Conservation (phyloP, 176 grass and related monocot species). For the Themeda triandra region DNA sequence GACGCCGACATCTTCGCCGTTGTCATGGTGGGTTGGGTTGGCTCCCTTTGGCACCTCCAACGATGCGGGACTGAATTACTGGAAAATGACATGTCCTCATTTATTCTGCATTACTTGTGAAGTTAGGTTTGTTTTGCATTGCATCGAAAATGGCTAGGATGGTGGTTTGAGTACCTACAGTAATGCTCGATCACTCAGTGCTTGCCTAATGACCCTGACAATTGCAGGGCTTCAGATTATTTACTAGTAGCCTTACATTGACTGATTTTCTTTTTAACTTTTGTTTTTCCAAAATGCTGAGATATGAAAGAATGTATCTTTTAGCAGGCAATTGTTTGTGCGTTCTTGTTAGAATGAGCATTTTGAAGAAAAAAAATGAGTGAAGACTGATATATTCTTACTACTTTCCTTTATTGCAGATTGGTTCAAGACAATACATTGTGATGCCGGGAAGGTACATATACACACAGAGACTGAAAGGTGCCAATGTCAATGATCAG, state of each 20-base stretch:
- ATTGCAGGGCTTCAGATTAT: neutral
- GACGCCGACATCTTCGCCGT: constrained; percentile 89
- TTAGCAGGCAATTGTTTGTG: neutral
- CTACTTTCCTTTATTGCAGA: constrained; percentile 36
- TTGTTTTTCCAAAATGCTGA: neutral
- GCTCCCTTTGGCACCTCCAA: neutral
- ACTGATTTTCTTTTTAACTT: neutral
- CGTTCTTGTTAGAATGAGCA: neutral
- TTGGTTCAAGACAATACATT: constrained; percentile 61
- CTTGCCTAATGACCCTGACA: neutral
- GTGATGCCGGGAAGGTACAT: constrained; percentile 61
- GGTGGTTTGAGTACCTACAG: neutral
- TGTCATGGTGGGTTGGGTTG: constrained; percentile 63
- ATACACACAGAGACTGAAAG: constrained; percentile 80
- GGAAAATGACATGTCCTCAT: neutral
- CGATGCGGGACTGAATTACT: neutral
- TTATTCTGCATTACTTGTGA: neutral
- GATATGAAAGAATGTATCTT: neutral
- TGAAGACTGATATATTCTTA: constrained; percentile 24
- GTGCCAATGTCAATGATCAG: constrained; percentile 63
- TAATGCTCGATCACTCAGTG: neutral
- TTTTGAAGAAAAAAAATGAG: constrained; percentile 6
- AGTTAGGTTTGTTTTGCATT: neutral
- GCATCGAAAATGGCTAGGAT: neutral
- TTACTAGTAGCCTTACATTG: neutral